Evolutionary conservation across 345 rosid genomes (phyloP).

Genomic region (Theobroma cacao): DNA sequence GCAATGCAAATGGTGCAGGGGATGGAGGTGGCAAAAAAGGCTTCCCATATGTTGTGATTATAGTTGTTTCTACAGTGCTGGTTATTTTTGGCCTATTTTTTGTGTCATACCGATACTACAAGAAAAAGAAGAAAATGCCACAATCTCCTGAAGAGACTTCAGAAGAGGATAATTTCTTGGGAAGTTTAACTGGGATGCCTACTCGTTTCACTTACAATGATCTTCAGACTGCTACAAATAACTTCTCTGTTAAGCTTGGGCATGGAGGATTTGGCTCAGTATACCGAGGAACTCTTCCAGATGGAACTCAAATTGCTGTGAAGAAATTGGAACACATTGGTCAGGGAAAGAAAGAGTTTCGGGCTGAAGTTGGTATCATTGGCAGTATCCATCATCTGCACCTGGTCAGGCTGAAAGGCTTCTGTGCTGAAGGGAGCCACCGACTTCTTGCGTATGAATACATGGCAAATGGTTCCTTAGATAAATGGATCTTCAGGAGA

Average conservation of each 20-base stretch:
- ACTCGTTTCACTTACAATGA: conserved; percentile 69
- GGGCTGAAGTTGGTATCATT: conserved; percentile 90
- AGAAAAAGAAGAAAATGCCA: conserved; percentile 33
- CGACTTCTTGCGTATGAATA: conserved; percentile 87
- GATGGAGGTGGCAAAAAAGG: conserved; percentile 34
- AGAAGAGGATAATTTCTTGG: conserved; percentile 83
- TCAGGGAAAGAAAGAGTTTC: conserved; percentile 93
- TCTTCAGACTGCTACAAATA: conserved; percentile 72
- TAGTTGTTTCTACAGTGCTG: conserved; percentile 46
- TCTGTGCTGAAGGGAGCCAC: conserved; percentile 81
- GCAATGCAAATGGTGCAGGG: conserved; percentile 21
- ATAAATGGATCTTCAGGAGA: conserved; percentile 81
- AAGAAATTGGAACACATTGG: conserved; percentile 95
- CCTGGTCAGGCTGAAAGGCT: conserved; percentile 81
- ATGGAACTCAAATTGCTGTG: conserved; percentile 80
- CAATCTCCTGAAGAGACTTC: conserved; percentile 45
- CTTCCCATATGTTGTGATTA: conserved; percentile 51
- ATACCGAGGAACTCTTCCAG: conserved; percentile 69
- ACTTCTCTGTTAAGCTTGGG: conserved; percentile 82
- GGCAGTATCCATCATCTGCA: conserved; percentile 94
- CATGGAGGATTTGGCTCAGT: conserved; percentile 97
- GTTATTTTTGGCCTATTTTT: conserved; percentile 48
- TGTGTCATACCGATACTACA: conserved; percentile 42
- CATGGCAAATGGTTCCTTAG: conserved; percentile 80
- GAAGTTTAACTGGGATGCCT: conserved; percentile 75